Evolutionary conservation across 495 filamentous ascomycete genomes (phyloP).

Genomic region (Hyaloscypha hepaticicola): DNA sequence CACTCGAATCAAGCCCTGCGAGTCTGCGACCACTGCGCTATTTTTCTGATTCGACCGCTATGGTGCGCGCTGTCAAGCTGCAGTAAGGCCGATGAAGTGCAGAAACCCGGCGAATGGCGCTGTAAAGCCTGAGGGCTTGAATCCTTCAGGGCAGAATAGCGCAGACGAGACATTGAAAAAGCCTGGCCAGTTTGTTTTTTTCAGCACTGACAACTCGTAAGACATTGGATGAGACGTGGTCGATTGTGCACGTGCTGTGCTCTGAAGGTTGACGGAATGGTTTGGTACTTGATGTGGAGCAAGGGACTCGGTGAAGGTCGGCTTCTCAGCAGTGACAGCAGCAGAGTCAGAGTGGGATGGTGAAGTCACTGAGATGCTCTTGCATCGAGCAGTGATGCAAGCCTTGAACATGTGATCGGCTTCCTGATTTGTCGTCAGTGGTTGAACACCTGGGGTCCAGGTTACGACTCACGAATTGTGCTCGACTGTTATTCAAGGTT

Average conservation of each 20-base stretch:
- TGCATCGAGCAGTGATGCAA: neutral
- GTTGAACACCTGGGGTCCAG: neutral
- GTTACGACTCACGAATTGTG: neutral
- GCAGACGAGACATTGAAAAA: neutral
- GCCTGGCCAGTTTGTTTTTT: neutral
- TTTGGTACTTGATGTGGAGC: neutral
- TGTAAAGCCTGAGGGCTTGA: neutral
- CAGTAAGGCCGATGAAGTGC: neutral
- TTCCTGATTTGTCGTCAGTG: neutral
- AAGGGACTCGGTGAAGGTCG: neutral
- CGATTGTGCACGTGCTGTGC: neutral
- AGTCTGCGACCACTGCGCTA: slow-evolving; percentile 1
- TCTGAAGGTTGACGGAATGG: neutral
- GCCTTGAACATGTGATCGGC: neutral
- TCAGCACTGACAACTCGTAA: neutral
- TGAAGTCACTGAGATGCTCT: neutral
- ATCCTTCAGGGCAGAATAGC: neutral
- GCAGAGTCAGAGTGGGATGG: neutral
- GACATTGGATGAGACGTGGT: neutral
- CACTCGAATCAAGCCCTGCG: neutral
- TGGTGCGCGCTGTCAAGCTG: neutral
- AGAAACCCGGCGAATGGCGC: neutral
- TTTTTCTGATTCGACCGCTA: slow-evolving; percentile 8
- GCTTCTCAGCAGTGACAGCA: neutral
- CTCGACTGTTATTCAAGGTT: neutral